Percentiles rank a stretch among this genome's conserved stretches.
phyloP scores from a whole-genome alignment of 129 eudicot species.

The Lonicera japonica region DNA sequence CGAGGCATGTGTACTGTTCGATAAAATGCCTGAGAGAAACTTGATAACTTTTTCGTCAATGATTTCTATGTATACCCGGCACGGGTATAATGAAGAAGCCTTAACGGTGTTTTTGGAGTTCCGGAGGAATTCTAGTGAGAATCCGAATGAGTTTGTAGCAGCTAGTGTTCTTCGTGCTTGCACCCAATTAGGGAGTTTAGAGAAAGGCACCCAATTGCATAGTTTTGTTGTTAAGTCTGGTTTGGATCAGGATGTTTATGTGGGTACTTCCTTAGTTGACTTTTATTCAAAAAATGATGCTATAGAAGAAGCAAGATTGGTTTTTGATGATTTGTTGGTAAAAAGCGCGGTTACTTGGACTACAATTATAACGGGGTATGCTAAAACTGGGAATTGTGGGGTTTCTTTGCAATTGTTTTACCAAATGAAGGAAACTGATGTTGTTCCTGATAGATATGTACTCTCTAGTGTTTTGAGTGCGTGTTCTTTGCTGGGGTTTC shows the following conservation, averaged over 20 bases:
- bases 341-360: slow-evolving; percentile 60
- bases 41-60: slow-evolving; percentile 54
- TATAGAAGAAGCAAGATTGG: slow-evolving; percentile 38
- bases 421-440: slow-evolving; percentile 38
- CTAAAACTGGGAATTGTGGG: slow-evolving; percentile 39
- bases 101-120: slow-evolving; percentile 39
- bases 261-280: slow-evolving; percentile 55
- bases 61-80: slow-evolving; percentile 40
- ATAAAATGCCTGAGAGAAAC: slow-evolving; percentile 54
- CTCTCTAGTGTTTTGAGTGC: slow-evolving; percentile 57
- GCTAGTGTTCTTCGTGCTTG: slow-evolving; percentile 51
- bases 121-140: slow-evolving; percentile 28
- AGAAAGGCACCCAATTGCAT: slow-evolving; percentile 40
- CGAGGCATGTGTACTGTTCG: slow-evolving; percentile 45
- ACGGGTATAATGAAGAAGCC: slow-evolving; percentile 45
- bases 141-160: slow-evolving; percentile 51
- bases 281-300: slow-evolving; percentile 45
- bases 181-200: slow-evolving; percentile 24
- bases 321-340: slow-evolving; percentile 35
- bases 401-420: slow-evolving; percentile 40
- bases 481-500: slow-evolving; percentile 40
- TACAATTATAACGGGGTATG: slow-evolving; percentile 43
- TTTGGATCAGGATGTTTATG: slow-evolving; percentile 45
- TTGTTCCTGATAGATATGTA: slow-evolving; percentile 54
- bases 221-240: slow-evolving; percentile 45